phyloP scores from a whole-genome alignment of 495 filamentous ascomycete species.

The Melanomma pulvis-pyrius region DNA sequence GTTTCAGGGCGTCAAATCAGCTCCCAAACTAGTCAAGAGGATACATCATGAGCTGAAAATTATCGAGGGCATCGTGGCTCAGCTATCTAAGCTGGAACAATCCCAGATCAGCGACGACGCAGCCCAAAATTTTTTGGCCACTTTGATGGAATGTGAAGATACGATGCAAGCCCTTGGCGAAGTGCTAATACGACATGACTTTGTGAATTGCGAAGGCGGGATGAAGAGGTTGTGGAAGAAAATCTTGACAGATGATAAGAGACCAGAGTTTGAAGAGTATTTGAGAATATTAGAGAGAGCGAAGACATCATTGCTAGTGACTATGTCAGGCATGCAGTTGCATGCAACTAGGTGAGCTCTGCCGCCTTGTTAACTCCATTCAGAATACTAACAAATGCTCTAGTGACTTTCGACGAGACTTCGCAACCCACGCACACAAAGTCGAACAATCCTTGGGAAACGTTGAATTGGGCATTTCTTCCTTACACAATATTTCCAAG shows the following conservation, averaged over 20 bases:
- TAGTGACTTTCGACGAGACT: not conserved
- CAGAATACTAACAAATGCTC: not conserved
- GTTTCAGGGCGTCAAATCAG: slow-evolving; percentile 8
- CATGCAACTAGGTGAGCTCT: slow-evolving; percentile 1
- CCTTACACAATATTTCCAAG: not conserved
- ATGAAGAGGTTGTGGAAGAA: slow-evolving; percentile 5
- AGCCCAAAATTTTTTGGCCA: not conserved
- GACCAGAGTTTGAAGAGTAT: slow-evolving; percentile 1
- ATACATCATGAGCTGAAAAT: slow-evolving; percentile 8
- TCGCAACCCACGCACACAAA: not conserved
- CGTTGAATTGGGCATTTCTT: not conserved
- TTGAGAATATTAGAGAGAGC: not conserved
- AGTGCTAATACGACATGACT: slow-evolving; percentile 3
- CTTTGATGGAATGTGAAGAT: not conserved
- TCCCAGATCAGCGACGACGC: not conserved
- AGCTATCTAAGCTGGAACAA: slow-evolving; percentile 1
- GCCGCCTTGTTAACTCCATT: not conserved
- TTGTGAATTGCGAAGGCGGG: not conserved
- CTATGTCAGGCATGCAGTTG: not conserved
- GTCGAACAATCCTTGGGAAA: not conserved
- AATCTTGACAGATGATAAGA: slow-evolving; percentile 1
- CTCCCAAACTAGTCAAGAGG: slow-evolving; percentile 10
- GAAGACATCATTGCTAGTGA: not conserved
- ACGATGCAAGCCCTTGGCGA: not conserved
- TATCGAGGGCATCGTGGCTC: not conserved